Evolutionary conservation across 352 stramenopile genomes (phyloP).

Genomic region (Phytophthora megakarya): DNA sequence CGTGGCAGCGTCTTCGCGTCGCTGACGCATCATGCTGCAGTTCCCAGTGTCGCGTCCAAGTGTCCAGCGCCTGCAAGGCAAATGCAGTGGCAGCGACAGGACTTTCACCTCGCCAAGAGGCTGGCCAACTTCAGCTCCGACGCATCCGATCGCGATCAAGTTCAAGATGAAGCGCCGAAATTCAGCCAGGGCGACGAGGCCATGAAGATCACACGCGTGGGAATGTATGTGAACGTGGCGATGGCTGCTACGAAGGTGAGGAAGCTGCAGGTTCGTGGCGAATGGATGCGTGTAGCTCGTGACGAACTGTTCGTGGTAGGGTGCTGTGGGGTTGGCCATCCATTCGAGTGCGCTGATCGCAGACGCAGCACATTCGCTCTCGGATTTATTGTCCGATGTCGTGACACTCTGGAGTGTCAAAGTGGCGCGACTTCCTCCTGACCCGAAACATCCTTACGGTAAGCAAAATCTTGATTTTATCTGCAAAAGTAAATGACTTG

Average conservation of each 20-base stretch:
- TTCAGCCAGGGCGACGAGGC: slow-evolving; percentile 56
- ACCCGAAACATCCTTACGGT: slow-evolving; percentile 93
- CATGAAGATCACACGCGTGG: slow-evolving; percentile 91
- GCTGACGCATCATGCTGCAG: slow-evolving; percentile 7
- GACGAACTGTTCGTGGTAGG: slow-evolving; percentile 34
- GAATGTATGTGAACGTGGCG: slow-evolving; percentile 93
- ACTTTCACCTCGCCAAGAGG: slow-evolving; percentile 24
- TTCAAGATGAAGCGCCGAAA: slow-evolving; percentile 10
- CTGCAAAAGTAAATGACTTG: neutral
- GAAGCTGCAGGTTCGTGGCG: slow-evolving; percentile 8
- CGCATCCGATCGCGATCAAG: slow-evolving; percentile 1
- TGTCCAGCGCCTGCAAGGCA: neutral
- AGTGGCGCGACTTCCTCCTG: slow-evolving; percentile 92
- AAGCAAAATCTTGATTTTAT: neutral
- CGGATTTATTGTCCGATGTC: slow-evolving; percentile 96
- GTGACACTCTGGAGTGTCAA: slow-evolving; percentile 95
- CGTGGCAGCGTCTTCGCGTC: slow-evolving; percentile 28
- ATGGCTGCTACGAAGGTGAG: slow-evolving; percentile 89
- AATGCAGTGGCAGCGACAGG: slow-evolving; percentile 20
- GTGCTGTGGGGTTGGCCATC: slow-evolving; percentile 69
- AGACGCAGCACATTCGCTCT: slow-evolving; percentile 96
- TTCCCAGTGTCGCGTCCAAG: neutral
- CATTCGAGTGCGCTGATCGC: slow-evolving; percentile 94
- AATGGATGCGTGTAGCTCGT: slow-evolving; percentile 10
- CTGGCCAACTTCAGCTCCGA: slow-evolving; percentile 30